A percentile compares a stretch with the other conserved stretches of the same genome.
Evolutionary conservation across 306 rosid species (phyloP).

Genomic region (Arachis hypogaea): DNA sequence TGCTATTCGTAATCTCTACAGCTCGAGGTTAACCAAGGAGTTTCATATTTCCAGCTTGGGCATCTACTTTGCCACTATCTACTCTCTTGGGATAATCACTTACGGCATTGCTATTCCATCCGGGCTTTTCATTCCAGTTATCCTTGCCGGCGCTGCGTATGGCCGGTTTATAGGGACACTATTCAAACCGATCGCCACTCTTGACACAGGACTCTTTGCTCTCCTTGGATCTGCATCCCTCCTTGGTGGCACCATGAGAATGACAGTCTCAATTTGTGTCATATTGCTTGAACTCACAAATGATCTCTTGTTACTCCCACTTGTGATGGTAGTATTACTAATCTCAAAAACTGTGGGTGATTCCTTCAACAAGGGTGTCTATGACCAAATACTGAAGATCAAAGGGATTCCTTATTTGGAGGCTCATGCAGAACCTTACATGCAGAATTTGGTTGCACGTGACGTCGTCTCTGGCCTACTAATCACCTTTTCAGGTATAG

Average conservation of each 20-base stretch:
- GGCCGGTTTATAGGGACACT: slow-evolving; percentile 82
- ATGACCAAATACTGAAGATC: slow-evolving; percentile 76
- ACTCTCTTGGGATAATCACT: slow-evolving; percentile 75
- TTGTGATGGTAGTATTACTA: slow-evolving; percentile 78
- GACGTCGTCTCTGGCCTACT: slow-evolving; percentile 89
- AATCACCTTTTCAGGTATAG: slow-evolving; percentile 67
- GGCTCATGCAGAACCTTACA: slow-evolving; percentile 89
- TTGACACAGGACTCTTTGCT: slow-evolving; percentile 77
- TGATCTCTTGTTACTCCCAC: slow-evolving; percentile 87
- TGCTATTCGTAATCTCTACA: slow-evolving; percentile 85
- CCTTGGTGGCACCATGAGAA: slow-evolving; percentile 98
- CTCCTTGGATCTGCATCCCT: slow-evolving; percentile 93
- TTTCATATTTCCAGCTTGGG: slow-evolving; percentile 69
- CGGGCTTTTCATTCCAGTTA: slow-evolving; percentile 95
- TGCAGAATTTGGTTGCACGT: slow-evolving; percentile 67
- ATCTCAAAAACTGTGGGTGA: slow-evolving; percentile 85
- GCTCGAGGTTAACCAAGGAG: slow-evolving; percentile 58
- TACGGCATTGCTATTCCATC: slow-evolving; percentile 96
- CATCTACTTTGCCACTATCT: slow-evolving; percentile 65
- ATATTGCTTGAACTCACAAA: slow-evolving; percentile 95
- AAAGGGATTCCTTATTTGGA: slow-evolving; percentile 91
- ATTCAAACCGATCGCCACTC: slow-evolving; percentile 54
- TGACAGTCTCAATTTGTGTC: slow-evolving; percentile 91
- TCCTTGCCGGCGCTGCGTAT: slow-evolving; percentile 88
- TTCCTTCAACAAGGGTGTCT: slow-evolving; percentile 81